These are phyloP conservation scores for Intubia oerlemansii DNA, from an alignment of 2,329 filamentous ascomycete genomes.

Conservation along the genomic window DNA sequence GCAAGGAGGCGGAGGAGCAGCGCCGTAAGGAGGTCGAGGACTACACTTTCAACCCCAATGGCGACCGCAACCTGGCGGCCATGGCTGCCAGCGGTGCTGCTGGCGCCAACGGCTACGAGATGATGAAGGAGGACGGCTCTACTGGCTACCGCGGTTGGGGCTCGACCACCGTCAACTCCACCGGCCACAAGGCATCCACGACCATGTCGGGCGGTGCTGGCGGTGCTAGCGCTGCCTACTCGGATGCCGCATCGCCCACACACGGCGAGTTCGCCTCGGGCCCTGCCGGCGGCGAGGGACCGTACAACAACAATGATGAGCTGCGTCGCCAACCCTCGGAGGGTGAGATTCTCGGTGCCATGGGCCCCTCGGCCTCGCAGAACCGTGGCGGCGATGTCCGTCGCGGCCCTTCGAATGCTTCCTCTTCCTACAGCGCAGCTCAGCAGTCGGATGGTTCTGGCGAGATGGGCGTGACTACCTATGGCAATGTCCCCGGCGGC, in stretches of 20 bases:
- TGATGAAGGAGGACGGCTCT: slow-evolving; percentile 58
- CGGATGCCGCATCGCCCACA: slow-evolving; percentile 51
- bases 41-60: slow-evolving; percentile 95
- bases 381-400: slow-evolving; percentile 52
- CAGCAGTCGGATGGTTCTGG: slow-evolving; percentile 49
- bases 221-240: slow-evolving; percentile 39
- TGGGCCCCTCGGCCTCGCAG: slow-evolving; percentile 49
- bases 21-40: slow-evolving; percentile 92
- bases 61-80: slow-evolving; percentile 55
- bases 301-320: no score
- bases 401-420: slow-evolving; percentile 84
- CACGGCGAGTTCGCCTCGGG: slow-evolving; percentile 25
- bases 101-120: slow-evolving; percentile 31
- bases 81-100: slow-evolving; percentile 16
- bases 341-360: slow-evolving; percentile 62
- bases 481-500: no score
- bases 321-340: no score
- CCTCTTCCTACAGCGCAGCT: slow-evolving; percentile 78
- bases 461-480: slow-evolving; percentile 22
- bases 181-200: slow-evolving; percentile 68
- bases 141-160: slow-evolving; percentile 92
- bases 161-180: slow-evolving; percentile 48
- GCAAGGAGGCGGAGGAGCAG: slow-evolving; percentile 68
- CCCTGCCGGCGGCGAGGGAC: no score
- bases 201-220: slow-evolving; percentile 65